Evolutionary conservation across 495 filamentous ascomycete genomes (phyloP), one percentile per base, ranked within the genome.

Genomic region (Pyrenopolyporus hunteri): DNA sequence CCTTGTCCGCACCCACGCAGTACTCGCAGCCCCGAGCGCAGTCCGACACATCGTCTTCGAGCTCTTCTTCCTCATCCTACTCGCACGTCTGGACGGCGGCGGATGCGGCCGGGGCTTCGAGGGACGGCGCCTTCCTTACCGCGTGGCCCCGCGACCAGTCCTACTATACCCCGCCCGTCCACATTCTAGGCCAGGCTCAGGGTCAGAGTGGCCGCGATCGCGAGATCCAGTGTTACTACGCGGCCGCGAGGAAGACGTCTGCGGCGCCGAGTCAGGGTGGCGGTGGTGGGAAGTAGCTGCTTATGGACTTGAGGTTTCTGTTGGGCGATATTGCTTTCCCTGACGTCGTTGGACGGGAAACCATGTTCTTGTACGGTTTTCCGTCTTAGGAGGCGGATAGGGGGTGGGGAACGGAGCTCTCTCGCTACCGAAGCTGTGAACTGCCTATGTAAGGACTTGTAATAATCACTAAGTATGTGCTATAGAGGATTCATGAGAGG

Each of bases 91-190:
- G 70, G 58, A 68, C 67, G 1, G 48, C 71, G 19, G 48, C 51
- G 7, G 67, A 72, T 13, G 70, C 71, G 0, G 71, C 71, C 26
- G 52, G 51, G 23, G 64, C 56, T 19, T 61, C 70, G 6, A 25
- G 52, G 36, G 48, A 55, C 36, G 71, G 71, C 13, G 70, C 70
- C 5, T 56, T 57, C 19, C 46, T 72, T 9, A 53, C 68, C 2
- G 55, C 71, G 7, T 73, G 71, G 71, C 71, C 71, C 3, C 33
- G 40, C 6, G 69, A 72, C 16, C 45, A 73, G 61, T 6, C 52
- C 4, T 73, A 67, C 44, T 19, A 59, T 20, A 17, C 42, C 2
- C 66, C 68, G 13, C 44, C 50, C 0, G 10, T 65, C 11, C 43
- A 59, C 20, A 14, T 55, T 11, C 28, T 48, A 0, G 22, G 16